Evolutionary conservation across 2,329 filamentous ascomycete genomes (phyloP).

Genomic region (Fusarium globosum): DNA sequence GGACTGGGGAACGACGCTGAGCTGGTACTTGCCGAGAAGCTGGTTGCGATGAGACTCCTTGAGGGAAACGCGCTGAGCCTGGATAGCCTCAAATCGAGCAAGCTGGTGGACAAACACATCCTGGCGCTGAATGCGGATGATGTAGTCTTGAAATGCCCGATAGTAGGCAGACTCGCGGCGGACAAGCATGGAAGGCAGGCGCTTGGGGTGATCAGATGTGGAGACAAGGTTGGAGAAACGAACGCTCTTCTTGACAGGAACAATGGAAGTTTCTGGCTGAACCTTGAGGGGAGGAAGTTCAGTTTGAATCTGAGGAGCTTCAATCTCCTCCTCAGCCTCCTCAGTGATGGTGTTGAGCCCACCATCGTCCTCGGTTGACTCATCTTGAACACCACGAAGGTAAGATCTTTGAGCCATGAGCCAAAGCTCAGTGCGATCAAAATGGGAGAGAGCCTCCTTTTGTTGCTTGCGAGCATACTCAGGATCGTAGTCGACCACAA

Average conservation of each 20-base stretch:
- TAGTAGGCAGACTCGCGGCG: conserved; percentile 84
- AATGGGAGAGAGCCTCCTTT: conserved; percentile 75
- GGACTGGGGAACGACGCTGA: conserved; percentile 74
- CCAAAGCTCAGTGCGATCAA: conserved; percentile 89
- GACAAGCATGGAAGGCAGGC: conserved; percentile 63
- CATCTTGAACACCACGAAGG: conserved; percentile 72
- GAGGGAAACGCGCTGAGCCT: conserved; percentile 82
- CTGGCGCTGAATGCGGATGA: conserved; percentile 70
- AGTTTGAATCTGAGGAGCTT: conserved; percentile 44
- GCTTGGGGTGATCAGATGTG: conserved; percentile 59
- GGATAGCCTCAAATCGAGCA: conserved; percentile 87
- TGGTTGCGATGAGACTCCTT: conserved; percentile 80
- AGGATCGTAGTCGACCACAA: conserved; percentile 77
- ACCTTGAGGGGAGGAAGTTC: conserved; percentile 36
- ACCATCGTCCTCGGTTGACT: conserved; percentile 51
- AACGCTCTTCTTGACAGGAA: conserved; percentile 75
- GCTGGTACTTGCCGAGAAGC: conserved; percentile 85
- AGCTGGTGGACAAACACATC: conserved; percentile 90
- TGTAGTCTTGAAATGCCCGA: conserved; percentile 83
- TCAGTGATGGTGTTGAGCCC: conserved; percentile 53
- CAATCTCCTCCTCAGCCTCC: conserved; percentile 46
- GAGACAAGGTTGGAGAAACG: conserved; percentile 72
- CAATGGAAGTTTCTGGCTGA: conserved; percentile 36
- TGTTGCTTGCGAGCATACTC: conserved; percentile 80
- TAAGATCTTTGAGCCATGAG: conserved; percentile 84